Evolutionary conservation across 805 yeast species (phyloP).

Genomic region (Ogataea pignaliae): DNA sequence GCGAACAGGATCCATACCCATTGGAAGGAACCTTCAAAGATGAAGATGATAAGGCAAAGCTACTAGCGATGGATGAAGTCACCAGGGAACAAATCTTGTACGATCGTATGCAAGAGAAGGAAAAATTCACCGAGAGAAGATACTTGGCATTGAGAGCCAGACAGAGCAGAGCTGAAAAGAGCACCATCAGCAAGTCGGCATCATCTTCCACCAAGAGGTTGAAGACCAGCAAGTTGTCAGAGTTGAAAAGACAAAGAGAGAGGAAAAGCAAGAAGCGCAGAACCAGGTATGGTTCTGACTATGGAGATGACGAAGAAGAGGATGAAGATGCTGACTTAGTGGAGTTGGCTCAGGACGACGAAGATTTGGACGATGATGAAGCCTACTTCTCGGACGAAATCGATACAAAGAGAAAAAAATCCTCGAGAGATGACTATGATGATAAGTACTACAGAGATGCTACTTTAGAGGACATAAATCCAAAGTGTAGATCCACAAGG

Average conservation of each 20-base stretch:
- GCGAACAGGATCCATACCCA: conserved; percentile 76
- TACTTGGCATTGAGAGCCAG: conserved; percentile 79
- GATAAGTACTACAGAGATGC: conserved; percentile 37
- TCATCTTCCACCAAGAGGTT: conserved; percentile 22
- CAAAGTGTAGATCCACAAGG: conserved; percentile 68
- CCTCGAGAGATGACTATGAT: conserved; percentile 40
- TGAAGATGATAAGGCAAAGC: conserved; percentile 64
- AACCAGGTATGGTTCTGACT: conserved; percentile 32
- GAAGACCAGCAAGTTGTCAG: conserved; percentile 32
- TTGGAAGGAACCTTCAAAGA: conserved; percentile 87
- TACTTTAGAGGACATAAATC: conserved; percentile 59
- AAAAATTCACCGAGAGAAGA: conserved; percentile 77
- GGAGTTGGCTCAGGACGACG: conserved; percentile 33
- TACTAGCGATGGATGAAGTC: conserved; percentile 79
- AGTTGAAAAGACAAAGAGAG: conserved; percentile 34
- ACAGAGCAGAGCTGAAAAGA: conserved; percentile 41
- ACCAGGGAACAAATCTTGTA: conserved; percentile 87
- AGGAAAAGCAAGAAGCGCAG: conserved; percentile 28
- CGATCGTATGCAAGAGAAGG: conserved; percentile 90
- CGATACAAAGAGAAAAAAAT: conserved; percentile 35
- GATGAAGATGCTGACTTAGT: conserved; percentile 12
- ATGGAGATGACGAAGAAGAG: conserved; percentile 37
- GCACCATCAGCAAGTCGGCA: conserved; percentile 24
- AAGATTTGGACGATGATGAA: conserved; percentile 41
- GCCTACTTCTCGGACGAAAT: conserved; percentile 32